A percentile compares a stretch with the other conserved stretches of the same genome.
Evolutionary conservation across 2,329 filamentous ascomycete species (phyloP).

Genomic region (Venturia effusa): DNA sequence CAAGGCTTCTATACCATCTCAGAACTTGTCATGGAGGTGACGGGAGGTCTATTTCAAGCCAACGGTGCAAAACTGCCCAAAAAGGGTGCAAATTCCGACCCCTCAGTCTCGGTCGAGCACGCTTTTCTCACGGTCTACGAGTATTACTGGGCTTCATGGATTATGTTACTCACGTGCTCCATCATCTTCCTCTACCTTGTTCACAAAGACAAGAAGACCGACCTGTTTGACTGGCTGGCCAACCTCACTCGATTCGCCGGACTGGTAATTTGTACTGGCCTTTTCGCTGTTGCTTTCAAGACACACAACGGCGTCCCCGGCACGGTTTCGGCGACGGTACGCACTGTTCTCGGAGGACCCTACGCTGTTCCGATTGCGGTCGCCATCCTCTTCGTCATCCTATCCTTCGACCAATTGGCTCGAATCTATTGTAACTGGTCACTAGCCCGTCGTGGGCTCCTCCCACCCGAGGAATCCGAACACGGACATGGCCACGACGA

Average conservation of each 20-base stretch:
- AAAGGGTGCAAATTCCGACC: neutral
- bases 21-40: neutral
- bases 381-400: neutral
- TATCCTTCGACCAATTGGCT: neutral
- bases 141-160: slow-evolving; percentile 4
- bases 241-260: slow-evolving; percentile 5
- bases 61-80: neutral
- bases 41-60: neutral
- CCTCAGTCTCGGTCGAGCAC: neutral
- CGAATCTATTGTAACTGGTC: slow-evolving; percentile 1
- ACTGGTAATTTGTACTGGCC: neutral
- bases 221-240: slow-evolving; percentile 1
- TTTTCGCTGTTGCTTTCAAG: neutral
- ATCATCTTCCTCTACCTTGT: slow-evolving; percentile 3
- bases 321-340: neutral
- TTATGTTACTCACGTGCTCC: neutral
- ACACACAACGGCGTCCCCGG: neutral
- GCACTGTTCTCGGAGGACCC: neutral
- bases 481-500: neutral
- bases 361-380: neutral
- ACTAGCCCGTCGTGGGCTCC: neutral
- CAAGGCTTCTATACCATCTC: neutral
- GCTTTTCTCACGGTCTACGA: neutral
- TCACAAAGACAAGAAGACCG: slow-evolving; percentile 5
- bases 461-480: neutral